phyloP scores from a whole-genome alignment of 345 rosid species.

The Gossypioides kirkii region DNA sequence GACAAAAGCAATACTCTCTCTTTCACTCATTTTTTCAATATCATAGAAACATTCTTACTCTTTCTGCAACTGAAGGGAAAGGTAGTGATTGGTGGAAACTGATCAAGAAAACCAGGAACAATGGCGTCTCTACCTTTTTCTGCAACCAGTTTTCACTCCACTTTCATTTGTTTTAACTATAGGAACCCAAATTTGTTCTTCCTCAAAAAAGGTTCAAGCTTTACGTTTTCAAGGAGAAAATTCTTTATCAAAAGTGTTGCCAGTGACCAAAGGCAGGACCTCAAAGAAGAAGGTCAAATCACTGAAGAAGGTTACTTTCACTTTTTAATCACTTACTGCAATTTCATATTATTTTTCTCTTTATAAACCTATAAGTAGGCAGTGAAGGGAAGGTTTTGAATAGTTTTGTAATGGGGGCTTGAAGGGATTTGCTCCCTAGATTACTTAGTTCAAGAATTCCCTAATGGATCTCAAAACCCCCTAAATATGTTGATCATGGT shows the following conservation, averaged over 20 bases:
- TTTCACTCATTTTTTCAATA: constrained; percentile 24
- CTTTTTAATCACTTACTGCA: background rate
- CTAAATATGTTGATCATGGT: too few species aligned
- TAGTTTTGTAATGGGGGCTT: too few species aligned
- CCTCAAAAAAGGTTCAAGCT: constrained; percentile 17
- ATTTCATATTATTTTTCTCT: too few species aligned
- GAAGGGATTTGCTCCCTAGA: background rate
- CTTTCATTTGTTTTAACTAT: constrained; percentile 23
- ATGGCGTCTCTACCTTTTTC: constrained; percentile 39
- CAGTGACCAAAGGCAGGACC: constrained; percentile 33
- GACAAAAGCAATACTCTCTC: constrained; percentile 17
- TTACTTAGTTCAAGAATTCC: background rate
- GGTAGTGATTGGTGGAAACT: background rate
- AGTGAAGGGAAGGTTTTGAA: too few species aligned
- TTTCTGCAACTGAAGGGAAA: background rate
- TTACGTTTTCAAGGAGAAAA: constrained; percentile 20
- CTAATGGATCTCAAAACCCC: too few species aligned
- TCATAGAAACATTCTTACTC: background rate
- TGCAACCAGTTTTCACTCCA: constrained; percentile 22
- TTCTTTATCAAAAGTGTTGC: constrained; percentile 32
- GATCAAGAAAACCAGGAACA: background rate
- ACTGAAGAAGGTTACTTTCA: constrained; percentile 26
- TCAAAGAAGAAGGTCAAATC: constrained; percentile 22
- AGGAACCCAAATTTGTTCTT: constrained; percentile 25
- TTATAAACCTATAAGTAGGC: too few species aligned